These are phyloP conservation scores for Recurvomyces mirabilis DNA, from an alignment of 495 filamentous ascomycete species.

Conservation along the genomic window DNA sequence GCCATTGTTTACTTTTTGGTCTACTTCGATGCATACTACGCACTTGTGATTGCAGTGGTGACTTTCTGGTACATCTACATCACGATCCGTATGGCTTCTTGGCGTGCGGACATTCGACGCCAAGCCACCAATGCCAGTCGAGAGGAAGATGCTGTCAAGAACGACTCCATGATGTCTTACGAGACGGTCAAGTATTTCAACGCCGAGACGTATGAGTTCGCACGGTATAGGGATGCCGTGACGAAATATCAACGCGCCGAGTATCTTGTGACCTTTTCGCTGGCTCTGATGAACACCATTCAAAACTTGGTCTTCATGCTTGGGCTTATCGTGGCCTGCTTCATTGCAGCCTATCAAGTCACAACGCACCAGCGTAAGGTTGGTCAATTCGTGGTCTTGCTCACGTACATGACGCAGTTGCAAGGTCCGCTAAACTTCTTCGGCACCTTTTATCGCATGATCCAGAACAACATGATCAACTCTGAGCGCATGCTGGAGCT, in stretches of 20 bases:
- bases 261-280: constrained; percentile 74
- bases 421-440: constrained; percentile 95
- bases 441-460: constrained; percentile 92
- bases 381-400: constrained; percentile 65
- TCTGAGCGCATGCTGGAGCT: constrained; percentile 88
- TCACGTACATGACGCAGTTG: constrained; percentile 86
- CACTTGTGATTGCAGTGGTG: constrained; percentile 78
- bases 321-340: constrained; percentile 71
- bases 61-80: constrained; percentile 96
- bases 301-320: constrained; percentile 92
- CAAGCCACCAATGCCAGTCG: constrained; percentile 90
- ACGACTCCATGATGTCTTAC: constrained; percentile 94
- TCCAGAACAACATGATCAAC: constrained; percentile 94
- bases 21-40: constrained; percentile 75
- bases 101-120: constrained; percentile 76
- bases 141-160: constrained; percentile 94
- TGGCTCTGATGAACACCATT: constrained; percentile 86
- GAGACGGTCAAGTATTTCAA: constrained; percentile 99
- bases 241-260: constrained; percentile 73
- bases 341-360: constrained; percentile 83
- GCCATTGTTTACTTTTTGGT: constrained; percentile 79
- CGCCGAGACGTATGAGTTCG: constrained; percentile 86
- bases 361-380: constrained; percentile 57
- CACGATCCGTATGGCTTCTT: constrained; percentile 90
- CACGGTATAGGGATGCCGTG: constrained; percentile 70